phyloP scores from a whole-genome alignment of 805 yeast genomes.

The Candida quercuum region DNA sequence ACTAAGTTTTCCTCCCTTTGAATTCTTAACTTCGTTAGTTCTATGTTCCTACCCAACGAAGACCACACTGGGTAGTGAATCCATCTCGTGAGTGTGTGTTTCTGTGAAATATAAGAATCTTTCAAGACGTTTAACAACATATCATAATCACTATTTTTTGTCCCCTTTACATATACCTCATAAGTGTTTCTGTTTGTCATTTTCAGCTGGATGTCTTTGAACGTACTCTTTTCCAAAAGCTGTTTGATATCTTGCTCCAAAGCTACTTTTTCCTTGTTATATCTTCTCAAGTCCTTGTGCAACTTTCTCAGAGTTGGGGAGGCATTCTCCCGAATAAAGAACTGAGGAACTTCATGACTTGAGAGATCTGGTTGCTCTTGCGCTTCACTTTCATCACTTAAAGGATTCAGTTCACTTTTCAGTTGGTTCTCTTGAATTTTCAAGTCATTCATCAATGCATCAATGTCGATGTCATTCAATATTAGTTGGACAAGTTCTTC shows the following conservation, averaged over 20 bases:
- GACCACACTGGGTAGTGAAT: conserved; percentile 47
- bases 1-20: conserved; percentile 49
- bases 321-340: conserved; percentile 9
- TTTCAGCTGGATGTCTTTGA: conserved; percentile 1
- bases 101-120: conserved; percentile 27
- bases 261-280: conserved; percentile 29
- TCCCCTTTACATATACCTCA: conserved; percentile 19
- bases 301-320: conserved; percentile 5
- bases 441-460: conserved; percentile 18
- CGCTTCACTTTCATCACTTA: neutral
- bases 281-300: conserved; percentile 14
- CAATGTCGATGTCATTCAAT: conserved; percentile 35
- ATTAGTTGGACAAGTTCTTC: conserved; percentile 37
- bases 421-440: conserved; percentile 4
- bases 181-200: neutral
- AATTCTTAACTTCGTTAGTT: conserved; percentile 41
- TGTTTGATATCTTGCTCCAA: conserved; percentile 23
- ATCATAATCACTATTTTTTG: conserved; percentile 14
- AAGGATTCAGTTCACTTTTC: conserved; percentile 2
- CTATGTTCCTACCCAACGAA: conserved; percentile 43
- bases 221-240: conserved; percentile 1
- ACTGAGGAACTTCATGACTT: neutral
- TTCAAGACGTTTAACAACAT: conserved; percentile 6
- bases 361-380: neutral
- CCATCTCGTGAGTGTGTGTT: conserved; percentile 40